Base-by-base conservation (phyloP, 306 rosid species). In the Vicia villosa region DNA sequence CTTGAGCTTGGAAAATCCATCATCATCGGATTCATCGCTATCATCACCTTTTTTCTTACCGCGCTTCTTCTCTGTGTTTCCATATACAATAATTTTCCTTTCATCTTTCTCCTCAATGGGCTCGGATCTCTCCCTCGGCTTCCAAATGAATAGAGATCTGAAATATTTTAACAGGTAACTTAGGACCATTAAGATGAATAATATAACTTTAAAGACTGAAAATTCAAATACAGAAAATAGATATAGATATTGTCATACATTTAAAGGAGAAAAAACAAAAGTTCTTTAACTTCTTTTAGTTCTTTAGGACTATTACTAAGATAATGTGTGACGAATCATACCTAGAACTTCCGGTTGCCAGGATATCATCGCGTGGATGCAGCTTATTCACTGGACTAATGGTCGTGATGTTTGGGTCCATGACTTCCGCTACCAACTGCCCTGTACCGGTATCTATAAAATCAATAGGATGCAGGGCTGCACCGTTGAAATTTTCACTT, bases 391-490 rank as follows among this genome's bases (percentile, higher is more conserved):
- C 98, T 1, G 98, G 90, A 81, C 81, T 86, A 73, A 90, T 93
- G 52, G 98, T 90, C 67, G 90, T 88, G 70, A 93, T 90, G 83
- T 93, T 88, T 12, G 96, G 94, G 77, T 93, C 98, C 90, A 88
- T 90, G 40, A 93, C 90, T 85, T 93, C 97, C 28, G 98, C 96
- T 50, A 93, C 80, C 82, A 93, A 70, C 73, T 88, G 93, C 21
- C 98, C 98, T 4, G 94, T 86, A 70, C 91, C 90, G 36, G 68
- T 79, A 72, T 93, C 98, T 46, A 93, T 90, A 78, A 93, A 90
- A 85, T 93, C 98, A 65, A 93, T 90, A 49, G 97, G 98, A 80
- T 93, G 98, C 14, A 93, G 74, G n/a, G 98, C 97, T 72, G 96
- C 68, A 45, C 98, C 96, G 37, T 93, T 84, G 75, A 79, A 90